Evolutionary conservation across 2,329 filamentous ascomycete genomes (phyloP).

Genomic region (Dactylellina parvicollis): DNA sequence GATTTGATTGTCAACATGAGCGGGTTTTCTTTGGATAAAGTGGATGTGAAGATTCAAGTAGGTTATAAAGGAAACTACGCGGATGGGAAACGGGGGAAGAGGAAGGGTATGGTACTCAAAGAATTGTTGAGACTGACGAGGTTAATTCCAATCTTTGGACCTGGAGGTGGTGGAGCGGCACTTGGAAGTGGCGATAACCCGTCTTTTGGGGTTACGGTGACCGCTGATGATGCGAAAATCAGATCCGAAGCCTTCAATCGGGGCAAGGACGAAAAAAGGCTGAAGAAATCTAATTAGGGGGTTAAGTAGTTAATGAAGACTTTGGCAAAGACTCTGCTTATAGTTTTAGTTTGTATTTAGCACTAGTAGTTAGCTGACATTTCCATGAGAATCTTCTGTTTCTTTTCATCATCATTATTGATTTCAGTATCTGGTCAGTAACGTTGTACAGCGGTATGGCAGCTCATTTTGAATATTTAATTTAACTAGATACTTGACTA

Average conservation of each 20-base stretch:
- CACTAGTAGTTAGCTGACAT: no score
- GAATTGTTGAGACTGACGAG: conserved; percentile 14
- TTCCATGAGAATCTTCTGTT: no score
- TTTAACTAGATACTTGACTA: no score
- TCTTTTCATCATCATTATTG: no score
- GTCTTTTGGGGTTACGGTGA: conserved; percentile 65
- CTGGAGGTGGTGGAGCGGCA: conserved; percentile 9
- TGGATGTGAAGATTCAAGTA: conserved; percentile 82
- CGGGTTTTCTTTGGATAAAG: conserved; percentile 86
- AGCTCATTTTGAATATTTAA: no score
- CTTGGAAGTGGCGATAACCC: conserved; percentile 22
- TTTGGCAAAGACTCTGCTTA: no score
- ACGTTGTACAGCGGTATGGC: no score
- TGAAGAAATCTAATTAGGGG: background rate
- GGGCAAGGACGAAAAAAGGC: conserved; percentile 5
- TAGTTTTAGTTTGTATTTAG: no score
- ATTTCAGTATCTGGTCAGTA: no score
- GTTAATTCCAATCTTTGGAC: conserved; percentile 11
- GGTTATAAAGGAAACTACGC: conserved; percentile 93
- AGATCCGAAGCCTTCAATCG: conserved; percentile 8
- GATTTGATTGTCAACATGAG: conserved; percentile 81
- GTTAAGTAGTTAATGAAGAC: no score
- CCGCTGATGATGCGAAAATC: conserved; percentile 70
- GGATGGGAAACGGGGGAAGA: conserved; percentile 64
- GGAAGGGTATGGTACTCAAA: conserved; percentile 8